Conservation (phyloP, 2,329 filamentous ascomycete genomes). For the Zymoseptoria pseudotritici region DNA sequence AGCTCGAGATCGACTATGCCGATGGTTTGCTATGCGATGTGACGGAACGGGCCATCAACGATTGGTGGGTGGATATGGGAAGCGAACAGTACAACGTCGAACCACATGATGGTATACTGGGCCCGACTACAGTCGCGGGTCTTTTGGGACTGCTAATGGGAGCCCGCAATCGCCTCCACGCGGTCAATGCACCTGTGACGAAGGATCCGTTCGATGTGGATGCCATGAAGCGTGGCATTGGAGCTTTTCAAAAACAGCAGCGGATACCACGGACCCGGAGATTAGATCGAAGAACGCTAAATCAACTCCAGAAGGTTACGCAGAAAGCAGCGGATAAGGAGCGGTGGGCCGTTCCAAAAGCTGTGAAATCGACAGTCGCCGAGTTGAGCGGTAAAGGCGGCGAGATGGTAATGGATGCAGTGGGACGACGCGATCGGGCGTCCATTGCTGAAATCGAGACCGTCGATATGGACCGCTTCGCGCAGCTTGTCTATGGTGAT, state of each 20-base stretch:
- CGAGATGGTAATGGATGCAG: slow-evolving; percentile 93
- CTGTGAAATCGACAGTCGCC: slow-evolving; percentile 89
- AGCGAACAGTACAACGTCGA: slow-evolving; percentile 88
- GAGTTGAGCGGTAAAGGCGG: slow-evolving; percentile 91
- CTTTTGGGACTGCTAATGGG: slow-evolving; percentile 83
- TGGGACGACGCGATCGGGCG: slow-evolving; percentile 72
- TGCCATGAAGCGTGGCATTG: slow-evolving; percentile 73
- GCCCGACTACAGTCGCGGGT: slow-evolving; percentile 83
- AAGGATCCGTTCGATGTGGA: slow-evolving; percentile 90
- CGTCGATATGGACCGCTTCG: slow-evolving; percentile 76
- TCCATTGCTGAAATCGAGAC: slow-evolving; percentile 92
- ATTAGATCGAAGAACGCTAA: slow-evolving; percentile 75
- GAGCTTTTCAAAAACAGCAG: slow-evolving; percentile 81
- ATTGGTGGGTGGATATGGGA: slow-evolving; percentile 96
- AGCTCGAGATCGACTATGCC: slow-evolving; percentile 78
- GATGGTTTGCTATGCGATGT: slow-evolving; percentile 90
- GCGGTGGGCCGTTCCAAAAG: slow-evolving; percentile 84
- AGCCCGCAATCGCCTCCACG: slow-evolving; percentile 79
- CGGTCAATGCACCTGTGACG: slow-evolving; percentile 70
- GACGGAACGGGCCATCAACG: slow-evolving; percentile 79
- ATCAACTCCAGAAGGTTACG: slow-evolving; percentile 72
- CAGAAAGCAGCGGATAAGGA: slow-evolving; percentile 85
- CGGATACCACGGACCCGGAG: slow-evolving; percentile 71
- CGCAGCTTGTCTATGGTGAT: slow-evolving; percentile 70
- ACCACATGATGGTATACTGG: slow-evolving; percentile 84